A percentile compares a stretch with the other conserved stretches of the same genome.
Conservation (phyloP, 2,329 filamentous ascomycete genomes). For the Neopestalotiopsis sp. region DNA sequence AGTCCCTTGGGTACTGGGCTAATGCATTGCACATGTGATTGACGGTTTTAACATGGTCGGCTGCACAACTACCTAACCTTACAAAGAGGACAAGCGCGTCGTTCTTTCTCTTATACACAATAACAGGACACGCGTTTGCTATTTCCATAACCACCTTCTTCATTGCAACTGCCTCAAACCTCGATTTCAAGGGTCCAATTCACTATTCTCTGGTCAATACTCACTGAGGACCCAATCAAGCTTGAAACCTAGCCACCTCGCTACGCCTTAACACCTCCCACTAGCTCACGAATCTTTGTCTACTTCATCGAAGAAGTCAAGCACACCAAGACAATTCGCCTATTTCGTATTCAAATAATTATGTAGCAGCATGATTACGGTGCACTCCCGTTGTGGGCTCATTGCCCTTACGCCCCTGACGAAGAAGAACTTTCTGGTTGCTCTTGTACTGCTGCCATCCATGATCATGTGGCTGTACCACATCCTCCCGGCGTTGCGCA, state of each 20-base stretch:
- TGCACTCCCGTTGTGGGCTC: conserved; percentile 6
- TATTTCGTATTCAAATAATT: neutral
- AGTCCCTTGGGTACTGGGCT: no score
- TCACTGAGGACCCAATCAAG: no score
- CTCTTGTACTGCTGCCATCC: conserved; percentile 15
- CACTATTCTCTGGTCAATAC: no score
- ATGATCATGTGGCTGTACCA: conserved; percentile 18
- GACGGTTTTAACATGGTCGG: neutral
- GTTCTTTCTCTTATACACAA: neutral
- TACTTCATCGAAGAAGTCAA: neutral
- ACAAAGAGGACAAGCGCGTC: neutral
- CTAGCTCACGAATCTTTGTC: neutral
- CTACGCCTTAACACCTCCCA: neutral
- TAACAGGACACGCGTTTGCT: neutral
- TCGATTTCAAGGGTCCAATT: no score
- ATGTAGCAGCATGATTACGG: conserved; percentile 17
- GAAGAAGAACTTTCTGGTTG: conserved; percentile 6
- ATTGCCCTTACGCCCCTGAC: conserved; percentile 4
- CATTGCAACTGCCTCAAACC: no score
- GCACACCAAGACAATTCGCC: neutral
- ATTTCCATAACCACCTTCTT: neutral
- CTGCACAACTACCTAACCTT: neutral
- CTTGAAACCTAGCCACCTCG: neutral
- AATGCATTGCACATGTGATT: no score
- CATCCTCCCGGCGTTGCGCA: conserved; percentile 3